These are phyloP conservation scores for Agarophyton chilense DNA, from an alignment of 23 red algal genomes.

Conservation along the genomic window DNA sequence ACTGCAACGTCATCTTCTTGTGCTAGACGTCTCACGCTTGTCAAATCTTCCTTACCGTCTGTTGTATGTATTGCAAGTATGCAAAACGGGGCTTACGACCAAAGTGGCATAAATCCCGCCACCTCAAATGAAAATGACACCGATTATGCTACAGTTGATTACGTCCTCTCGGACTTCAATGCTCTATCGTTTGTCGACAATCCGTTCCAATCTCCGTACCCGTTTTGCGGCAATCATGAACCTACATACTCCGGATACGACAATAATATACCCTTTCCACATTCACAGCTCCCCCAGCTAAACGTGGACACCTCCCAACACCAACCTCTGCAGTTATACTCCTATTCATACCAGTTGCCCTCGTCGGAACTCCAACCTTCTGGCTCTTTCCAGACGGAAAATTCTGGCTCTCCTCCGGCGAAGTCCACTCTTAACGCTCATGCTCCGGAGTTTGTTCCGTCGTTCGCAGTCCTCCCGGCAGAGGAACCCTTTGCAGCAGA, in stretches of 20 bases:
- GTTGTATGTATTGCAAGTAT: conserved; percentile 16
- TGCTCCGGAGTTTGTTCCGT: conserved; percentile 66
- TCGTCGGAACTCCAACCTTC: background rate
- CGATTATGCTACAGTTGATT: background rate
- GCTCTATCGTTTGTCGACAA: conserved; percentile 6
- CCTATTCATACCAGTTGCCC: background rate
- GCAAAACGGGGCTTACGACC: conserved; percentile 16
- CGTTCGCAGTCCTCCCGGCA: conserved; percentile 41
- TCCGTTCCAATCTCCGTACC: background rate
- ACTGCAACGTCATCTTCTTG: background rate
- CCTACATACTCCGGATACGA: background rate
- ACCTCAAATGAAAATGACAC: background rate
- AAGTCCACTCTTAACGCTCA: conserved; percentile 43
- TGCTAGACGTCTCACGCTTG: background rate
- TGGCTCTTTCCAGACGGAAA: background rate
- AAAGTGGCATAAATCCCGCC: conserved; percentile 33
- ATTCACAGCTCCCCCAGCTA: background rate
- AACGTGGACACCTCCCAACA: background rate
- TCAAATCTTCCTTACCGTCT: background rate
- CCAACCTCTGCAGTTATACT: background rate
- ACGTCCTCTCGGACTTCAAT: background rate
- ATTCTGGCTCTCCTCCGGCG: background rate
- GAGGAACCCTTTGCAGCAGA: conserved; percentile 5
- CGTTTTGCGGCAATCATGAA: conserved; percentile 7
- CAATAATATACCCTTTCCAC: background rate